phyloP scores from a whole-genome alignment of 1,139 yeast genomes.

The Pichia sp. region DNA sequence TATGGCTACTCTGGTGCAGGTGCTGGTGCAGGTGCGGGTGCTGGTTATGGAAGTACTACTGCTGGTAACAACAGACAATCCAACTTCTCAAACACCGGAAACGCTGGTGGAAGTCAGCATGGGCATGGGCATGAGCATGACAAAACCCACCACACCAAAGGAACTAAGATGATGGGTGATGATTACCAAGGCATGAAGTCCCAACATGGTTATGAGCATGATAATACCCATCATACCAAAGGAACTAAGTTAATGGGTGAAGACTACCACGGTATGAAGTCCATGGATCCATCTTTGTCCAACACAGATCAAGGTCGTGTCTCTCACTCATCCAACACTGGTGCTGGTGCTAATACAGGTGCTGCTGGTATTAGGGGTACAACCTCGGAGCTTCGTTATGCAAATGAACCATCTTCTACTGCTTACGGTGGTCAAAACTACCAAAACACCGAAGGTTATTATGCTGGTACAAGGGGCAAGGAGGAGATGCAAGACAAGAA shows the following conservation, averaged over 20 bases:
- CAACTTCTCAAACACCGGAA: too few species aligned
- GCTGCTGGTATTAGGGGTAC: not conserved
- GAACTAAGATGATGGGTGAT: not conserved
- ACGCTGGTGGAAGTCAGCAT: too few species aligned
- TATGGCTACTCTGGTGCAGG: not conserved
- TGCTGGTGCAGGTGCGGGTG: not conserved
- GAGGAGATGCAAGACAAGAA: too few species aligned
- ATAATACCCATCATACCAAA: too few species aligned
- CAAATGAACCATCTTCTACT: not conserved
- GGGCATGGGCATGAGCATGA: too few species aligned
- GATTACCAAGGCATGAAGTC: not conserved
- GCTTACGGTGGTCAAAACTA: not conserved
- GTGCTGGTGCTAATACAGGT: not conserved
- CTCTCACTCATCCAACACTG: too few species aligned
- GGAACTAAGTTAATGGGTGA: not conserved
- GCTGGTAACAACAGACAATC: too few species aligned
- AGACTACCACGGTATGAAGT: not conserved
- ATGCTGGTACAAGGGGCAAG: slow-evolving; percentile 2
- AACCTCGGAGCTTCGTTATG: not conserved
- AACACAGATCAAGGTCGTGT: too few species aligned
- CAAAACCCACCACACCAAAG: not conserved
- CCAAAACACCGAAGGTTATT: slow-evolving; percentile 1
- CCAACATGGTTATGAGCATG: too few species aligned
- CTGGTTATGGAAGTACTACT: too few species aligned
- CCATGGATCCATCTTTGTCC: too few species aligned